Evolutionary conservation across 805 yeast species (phyloP).

Genomic region (Metschnikowia koreensis): DNA sequence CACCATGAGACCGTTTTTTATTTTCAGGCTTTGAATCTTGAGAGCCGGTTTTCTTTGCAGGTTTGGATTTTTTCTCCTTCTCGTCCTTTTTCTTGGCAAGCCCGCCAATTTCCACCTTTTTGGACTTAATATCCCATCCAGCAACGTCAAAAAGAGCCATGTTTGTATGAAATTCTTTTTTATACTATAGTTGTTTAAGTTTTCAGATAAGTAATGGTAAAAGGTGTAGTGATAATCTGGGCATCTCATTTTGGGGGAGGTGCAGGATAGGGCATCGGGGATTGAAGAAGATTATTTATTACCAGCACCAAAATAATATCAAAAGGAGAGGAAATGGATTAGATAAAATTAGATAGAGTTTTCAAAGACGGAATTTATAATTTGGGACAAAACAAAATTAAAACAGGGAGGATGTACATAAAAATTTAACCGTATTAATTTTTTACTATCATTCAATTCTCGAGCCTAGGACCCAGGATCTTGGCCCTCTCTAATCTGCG

Average conservation of each 20-base stretch:
- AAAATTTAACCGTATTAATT: too few species aligned
- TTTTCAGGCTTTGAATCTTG: constrained; percentile 2
- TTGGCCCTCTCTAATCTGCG: too few species aligned
- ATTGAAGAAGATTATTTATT: background rate
- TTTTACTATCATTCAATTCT: too few species aligned
- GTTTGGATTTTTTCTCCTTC: constrained; percentile 18
- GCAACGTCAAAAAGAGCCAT: constrained; percentile 78
- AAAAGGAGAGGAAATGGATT: background rate
- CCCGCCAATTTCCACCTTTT: constrained; percentile 49
- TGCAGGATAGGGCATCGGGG: constrained; percentile 4
- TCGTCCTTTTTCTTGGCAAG: constrained; percentile 25
- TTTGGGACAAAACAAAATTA: too few species aligned
- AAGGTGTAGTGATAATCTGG: background rate
- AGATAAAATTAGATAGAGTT: too few species aligned
- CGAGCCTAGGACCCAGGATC: too few species aligned
- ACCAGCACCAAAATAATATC: background rate
- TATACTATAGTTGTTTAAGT: background rate
- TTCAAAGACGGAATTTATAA: too few species aligned
- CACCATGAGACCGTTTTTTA: constrained; percentile 8
- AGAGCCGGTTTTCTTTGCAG: constrained; percentile 7
- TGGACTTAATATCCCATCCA: constrained; percentile 72
- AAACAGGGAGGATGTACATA: too few species aligned
- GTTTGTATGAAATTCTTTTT: constrained; percentile 1
- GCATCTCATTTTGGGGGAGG: constrained; percentile 3
- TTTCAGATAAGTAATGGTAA: background rate